These are phyloP conservation scores for Eucalyptus urophylla DNA, from an alignment of 345 rosid genomes.

Conservation along the genomic window DNA sequence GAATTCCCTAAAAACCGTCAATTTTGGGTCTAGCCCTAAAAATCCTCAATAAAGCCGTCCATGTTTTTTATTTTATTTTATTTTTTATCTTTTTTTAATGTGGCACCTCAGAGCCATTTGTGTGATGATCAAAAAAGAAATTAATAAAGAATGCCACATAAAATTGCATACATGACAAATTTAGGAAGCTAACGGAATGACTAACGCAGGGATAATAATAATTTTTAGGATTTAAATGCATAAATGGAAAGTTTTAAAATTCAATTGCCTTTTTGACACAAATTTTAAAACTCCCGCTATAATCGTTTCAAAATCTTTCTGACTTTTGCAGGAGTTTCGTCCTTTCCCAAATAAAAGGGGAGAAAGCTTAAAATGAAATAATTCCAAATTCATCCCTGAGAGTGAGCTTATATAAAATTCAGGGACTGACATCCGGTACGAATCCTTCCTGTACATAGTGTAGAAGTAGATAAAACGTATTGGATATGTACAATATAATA, in stretches of 20 bases:
- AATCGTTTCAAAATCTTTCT: not conserved
- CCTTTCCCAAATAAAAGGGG: not conserved
- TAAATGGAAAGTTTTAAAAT: not conserved
- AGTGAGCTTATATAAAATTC: not conserved
- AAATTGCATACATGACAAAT: not conserved
- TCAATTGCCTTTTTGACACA: not conserved
- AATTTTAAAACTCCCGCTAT: not conserved
- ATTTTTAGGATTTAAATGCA: not conserved
- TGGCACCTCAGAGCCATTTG: not conserved
- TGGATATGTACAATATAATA: no score
- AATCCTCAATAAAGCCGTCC: no score
- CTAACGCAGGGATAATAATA: rapidly evolving
- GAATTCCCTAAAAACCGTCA: no score
- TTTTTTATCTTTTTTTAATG: not conserved
- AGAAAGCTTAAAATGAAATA: not conserved
- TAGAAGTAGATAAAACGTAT: no score
- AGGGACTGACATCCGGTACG: not conserved
- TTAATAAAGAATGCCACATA: not conserved
- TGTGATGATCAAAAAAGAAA: not conserved
- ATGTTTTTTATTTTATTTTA: not conserved
- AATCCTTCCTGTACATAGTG: not conserved
- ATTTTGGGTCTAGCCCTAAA: no score
- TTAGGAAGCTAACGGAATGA: not conserved
- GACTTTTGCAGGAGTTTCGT: not conserved
- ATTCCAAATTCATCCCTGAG: not conserved